Base-by-base conservation (phyloP, 2,329 filamentous ascomycete species). In the Diatrype stigma region DNA sequence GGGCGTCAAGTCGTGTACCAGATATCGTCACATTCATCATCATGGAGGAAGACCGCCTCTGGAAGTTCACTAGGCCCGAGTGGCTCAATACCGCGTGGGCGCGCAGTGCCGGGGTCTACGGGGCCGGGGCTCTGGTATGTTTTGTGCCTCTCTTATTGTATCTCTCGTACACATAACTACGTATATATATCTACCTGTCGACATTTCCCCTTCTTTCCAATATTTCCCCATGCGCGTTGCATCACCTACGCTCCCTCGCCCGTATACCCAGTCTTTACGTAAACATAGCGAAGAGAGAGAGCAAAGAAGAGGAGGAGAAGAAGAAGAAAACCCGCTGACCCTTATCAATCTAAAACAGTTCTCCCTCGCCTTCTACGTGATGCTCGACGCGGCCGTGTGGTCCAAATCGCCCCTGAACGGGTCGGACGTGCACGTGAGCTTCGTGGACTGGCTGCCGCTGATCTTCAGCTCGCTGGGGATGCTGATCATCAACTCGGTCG, bases 401-500 rank as follows among this genome's bases (percentile, higher is more conserved):
- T 86, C 83, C 60, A 80, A 84, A 62, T 82, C 79, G 12, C 50
- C 73, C 53, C 73, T 71, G 57, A 87, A 87, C 72, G 78, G 74
- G 53, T 84, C 81, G 50, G 70, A 77, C 66, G 71, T 81, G 51
- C 83, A 87, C 71, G 75, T 87, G 62, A 82, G 74, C 58, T 87
- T 86, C 62, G 75, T 85, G 68, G 84, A 87, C 77, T 87, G 84
- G 84, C 78, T 86, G 56, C 83, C 84, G 47, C 76, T 87, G 58
- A 78, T 86, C 67, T 86, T 86, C 73, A 82, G 78, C 58, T 77
- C 78, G 56, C 73, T 86, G 55, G 84, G 84, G 56, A 86, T 87
- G 82, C 76, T 87, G 52, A 86, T 86, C 67, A 86, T 86, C 74
- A 86, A 87, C 75, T 81, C 77, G 59, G 82, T 86, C 56, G 82